Evolutionary conservation across 352 stramenopile species (phyloP).

Genomic region (Phytophthora pini): DNA sequence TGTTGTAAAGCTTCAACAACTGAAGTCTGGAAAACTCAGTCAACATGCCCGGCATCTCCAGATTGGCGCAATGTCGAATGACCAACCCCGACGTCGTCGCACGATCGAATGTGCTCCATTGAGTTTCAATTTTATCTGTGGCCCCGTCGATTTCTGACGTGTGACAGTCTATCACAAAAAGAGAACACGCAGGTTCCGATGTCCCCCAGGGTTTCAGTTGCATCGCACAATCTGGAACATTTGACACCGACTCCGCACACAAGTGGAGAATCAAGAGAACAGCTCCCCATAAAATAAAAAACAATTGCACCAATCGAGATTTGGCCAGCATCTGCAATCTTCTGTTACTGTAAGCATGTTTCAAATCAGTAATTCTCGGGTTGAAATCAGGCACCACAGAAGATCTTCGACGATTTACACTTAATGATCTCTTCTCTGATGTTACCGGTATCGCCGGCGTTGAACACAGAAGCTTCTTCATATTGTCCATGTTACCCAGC

Average conservation of each 20-base stretch:
- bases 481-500: conserved; percentile 29
- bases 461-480: conserved; percentile 31
- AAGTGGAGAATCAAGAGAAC: conserved; percentile 24
- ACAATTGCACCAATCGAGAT: conserved; percentile 2
- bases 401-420: conserved; percentile 1
- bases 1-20: conserved; percentile 46
- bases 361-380: background rate
- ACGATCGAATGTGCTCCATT: conserved; percentile 27
- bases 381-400: background rate
- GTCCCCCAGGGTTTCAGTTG: conserved; percentile 37
- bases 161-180: conserved; percentile 40
- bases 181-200: conserved; percentile 27
- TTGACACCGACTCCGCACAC: conserved; percentile 21
- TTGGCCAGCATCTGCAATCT: background rate
- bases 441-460: background rate
- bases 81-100: conserved; percentile 18
- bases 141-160: background rate
- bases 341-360: background rate
- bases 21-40: conserved; percentile 40
- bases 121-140: background rate
- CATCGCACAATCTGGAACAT: conserved; percentile 23
- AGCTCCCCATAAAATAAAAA: conserved; percentile 24
- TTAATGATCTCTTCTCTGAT: background rate
- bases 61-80: conserved; percentile 35
- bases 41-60: conserved; percentile 42